Conservation (phyloP, 805 yeast genomes). For the Starmerella riodocensis region DNA sequence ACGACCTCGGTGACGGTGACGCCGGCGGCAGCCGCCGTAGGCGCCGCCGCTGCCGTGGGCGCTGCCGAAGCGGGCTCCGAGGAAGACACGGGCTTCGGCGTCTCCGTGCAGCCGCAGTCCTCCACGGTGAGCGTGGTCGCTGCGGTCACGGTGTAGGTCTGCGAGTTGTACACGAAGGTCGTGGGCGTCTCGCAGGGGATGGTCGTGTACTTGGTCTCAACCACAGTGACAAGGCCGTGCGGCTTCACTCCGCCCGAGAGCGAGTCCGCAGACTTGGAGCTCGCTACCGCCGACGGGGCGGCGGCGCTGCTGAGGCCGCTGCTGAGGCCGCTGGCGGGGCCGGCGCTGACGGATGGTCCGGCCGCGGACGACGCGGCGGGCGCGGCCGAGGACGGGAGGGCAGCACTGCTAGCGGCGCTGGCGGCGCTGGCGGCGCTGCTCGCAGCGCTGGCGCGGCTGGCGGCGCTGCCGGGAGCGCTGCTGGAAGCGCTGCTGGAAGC, state of each 20-base stretch:
- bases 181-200: conserved; percentile 9
- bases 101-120: conserved; percentile 17
- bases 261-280: background rate
- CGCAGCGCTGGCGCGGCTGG: background rate
- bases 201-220: conserved; percentile 6
- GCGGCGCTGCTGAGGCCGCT: background rate
- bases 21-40: background rate
- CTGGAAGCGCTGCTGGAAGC: background rate
- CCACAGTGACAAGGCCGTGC: conserved; percentile 1
- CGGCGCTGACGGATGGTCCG: too few relatives aligned
- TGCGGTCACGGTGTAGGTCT: conserved; percentile 10
- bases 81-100: background rate
- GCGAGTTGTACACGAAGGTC: conserved; percentile 7
- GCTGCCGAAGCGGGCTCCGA: background rate
- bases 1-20: background rate
- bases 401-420: background rate
- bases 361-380: background rate
- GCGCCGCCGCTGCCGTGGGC: background rate
- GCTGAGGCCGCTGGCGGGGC: background rate
- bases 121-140: conserved; percentile 13
- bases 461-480: background rate
- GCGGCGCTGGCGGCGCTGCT: background rate
- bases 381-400: background rate
- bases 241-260: background rate
- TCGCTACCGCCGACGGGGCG: background rate